These are phyloP conservation scores for Cladosporium colombiae DNA, from an alignment of 2,329 filamentous ascomycete species.

Conservation along the genomic window DNA sequence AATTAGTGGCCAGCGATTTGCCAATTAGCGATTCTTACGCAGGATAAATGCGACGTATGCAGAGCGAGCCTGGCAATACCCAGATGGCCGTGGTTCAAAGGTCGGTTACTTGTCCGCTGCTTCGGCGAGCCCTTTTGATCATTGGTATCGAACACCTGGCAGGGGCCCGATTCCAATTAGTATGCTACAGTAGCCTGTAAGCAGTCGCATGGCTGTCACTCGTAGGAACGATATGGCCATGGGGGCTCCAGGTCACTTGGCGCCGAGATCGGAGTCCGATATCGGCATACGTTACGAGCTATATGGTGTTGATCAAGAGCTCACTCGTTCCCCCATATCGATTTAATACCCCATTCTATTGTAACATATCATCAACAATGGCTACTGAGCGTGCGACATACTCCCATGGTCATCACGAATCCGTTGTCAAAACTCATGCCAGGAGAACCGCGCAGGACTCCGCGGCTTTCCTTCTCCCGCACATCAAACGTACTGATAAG, in stretches of 20 bases:
- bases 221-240: not conserved
- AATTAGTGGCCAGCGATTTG: no score
- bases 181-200: not conserved
- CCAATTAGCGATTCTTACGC: no score
- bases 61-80: not conserved
- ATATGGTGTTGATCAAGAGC: not conserved
- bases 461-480: constrained; percentile 24
- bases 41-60: no score
- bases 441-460: constrained; percentile 20
- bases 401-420: constrained; percentile 16
- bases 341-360: not conserved
- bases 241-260: not conserved
- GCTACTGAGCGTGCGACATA: constrained; percentile 9
- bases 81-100: not conserved
- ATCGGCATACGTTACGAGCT: not conserved
- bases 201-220: not conserved
- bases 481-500: constrained; percentile 20
- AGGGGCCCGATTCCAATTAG: not conserved
- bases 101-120: not conserved
- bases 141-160: not conserved
- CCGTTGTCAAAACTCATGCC: constrained; percentile 15
- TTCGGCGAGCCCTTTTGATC: not conserved
- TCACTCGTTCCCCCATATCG: not conserved
- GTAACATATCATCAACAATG: not conserved
- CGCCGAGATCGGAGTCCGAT: not conserved